Base-by-base conservation (phyloP, 257 asterid genomes). In the Solanum ossicruentum region DNA sequence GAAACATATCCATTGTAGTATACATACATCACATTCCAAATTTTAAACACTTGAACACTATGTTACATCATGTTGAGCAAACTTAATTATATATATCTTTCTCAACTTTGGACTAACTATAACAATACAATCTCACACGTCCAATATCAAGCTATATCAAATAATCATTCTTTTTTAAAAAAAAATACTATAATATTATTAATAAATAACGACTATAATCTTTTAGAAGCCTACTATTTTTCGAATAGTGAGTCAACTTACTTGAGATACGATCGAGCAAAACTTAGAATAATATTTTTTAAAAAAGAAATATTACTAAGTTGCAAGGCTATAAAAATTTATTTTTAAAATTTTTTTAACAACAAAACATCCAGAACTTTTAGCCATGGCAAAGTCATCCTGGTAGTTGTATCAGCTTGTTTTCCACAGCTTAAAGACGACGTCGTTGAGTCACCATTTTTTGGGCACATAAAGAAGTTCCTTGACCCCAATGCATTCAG, bases 381-480 rank as follows among this genome's bases (percentile, higher is more conserved):
- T 49, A 91, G 92, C 97, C 94, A 92, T 9, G 93, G 89, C 18
- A 82, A 45, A n/a, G 86, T 86, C 20, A 84, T 88, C 86, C 85
- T 84, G 67, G 60, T 70, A 8, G 84, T 81, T 71, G 84, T 87
- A 28, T 90, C 95, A 65, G 90, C 98, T 84, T 91, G 92, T 43
- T 87, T 88, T 3, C 97, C 93, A 84, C 98, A 95, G 51, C 89
- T 82, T 11, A 92, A 77, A 16, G 90, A 77, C 63, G 89, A 26
- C 55, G 86, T 28, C 84, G 65, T 78, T 16, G 65, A 70, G 2
- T 73, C 84, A 13, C 84, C 89, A 10, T 58, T 79, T 20, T 78
- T 91, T 3, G 95, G 93, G 88, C 90, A 94, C 21, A 95, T 84
- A 63, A 93, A 95, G 86, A 92, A 94, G 86, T 95, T 95, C 81